These are phyloP conservation scores for Candida pseudofarinosa DNA, from an alignment of 805 yeast genomes.

Conservation along the genomic window DNA sequence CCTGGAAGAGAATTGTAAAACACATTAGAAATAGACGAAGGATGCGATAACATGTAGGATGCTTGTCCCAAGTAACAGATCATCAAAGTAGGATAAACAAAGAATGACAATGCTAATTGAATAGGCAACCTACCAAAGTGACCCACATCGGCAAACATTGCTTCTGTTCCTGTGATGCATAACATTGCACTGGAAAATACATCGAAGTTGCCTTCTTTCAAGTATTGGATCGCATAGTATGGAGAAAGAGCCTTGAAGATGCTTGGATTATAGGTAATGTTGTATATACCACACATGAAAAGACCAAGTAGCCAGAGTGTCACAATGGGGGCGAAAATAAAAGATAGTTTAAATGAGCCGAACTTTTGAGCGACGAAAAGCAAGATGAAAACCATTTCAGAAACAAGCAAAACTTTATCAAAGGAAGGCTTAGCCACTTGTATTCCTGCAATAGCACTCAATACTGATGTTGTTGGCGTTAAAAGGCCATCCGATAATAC, in stretches of 20 bases:
- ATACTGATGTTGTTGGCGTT: constrained; percentile 61
- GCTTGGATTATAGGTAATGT: constrained; percentile 40
- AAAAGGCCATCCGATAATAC: constrained; percentile 58
- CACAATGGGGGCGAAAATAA: constrained; percentile 52
- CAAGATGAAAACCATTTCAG: constrained; percentile 43
- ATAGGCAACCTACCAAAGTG: constrained; percentile 50
- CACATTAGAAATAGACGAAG: constrained; percentile 36
- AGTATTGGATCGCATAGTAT: constrained; percentile 43
- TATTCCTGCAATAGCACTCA: constrained; percentile 55
- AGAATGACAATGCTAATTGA: constrained; percentile 40
- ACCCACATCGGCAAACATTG: constrained; percentile 62
- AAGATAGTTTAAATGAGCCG: constrained; percentile 48
- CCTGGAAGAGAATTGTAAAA: constrained; percentile 53
- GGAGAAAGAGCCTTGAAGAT: constrained; percentile 51
- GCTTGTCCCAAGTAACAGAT: constrained; percentile 57
- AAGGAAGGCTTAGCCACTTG: constrained; percentile 48
- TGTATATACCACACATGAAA: constrained; percentile 43
- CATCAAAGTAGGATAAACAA: constrained; percentile 52
- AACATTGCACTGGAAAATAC: constrained; percentile 50
- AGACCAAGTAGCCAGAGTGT: constrained; percentile 48
- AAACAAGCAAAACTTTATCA: constrained; percentile 42
- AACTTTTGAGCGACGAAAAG: constrained; percentile 46
- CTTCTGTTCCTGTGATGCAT: constrained; percentile 56
- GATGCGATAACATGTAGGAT: constrained; percentile 43
- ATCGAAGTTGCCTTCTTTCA: constrained; percentile 39